A percentile compares a stretch with the other conserved stretches of the same genome.
Evolutionary conservation across 306 rosid genomes (phyloP).

Genomic region (Cucurbita argyrosperma): DNA sequence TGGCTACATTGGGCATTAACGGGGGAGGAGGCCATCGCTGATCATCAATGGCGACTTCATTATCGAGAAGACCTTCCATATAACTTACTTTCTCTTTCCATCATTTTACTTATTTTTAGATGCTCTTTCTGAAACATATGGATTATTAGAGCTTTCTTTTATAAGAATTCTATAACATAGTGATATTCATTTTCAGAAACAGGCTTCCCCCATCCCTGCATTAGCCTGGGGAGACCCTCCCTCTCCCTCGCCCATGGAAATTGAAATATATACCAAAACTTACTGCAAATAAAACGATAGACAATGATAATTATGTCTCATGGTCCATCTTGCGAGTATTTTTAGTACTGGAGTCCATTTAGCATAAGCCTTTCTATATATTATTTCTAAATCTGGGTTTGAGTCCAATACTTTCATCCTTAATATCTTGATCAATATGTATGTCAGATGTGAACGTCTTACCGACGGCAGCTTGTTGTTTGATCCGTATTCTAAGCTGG

Average conservation of each 20-base stretch:
- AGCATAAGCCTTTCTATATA: too few relatives aligned
- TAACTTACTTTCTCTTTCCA: constrained; percentile 12
- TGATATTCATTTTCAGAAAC: constrained; percentile 9
- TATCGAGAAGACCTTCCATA: constrained; percentile 1
- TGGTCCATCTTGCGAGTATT: background rate
- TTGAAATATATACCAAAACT: constrained; percentile 16
- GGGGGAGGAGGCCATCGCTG: constrained; percentile 50
- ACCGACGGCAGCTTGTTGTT: constrained; percentile 35
- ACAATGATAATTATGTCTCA: background rate
- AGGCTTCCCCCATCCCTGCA: constrained; percentile 9
- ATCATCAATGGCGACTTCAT: constrained; percentile 16
- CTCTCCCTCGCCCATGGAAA: constrained; percentile 7
- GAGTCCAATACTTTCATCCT: constrained; percentile 35
- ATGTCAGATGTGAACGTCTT: constrained; percentile 46
- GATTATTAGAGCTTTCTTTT: constrained; percentile 6
- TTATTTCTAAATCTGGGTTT: constrained; percentile 38
- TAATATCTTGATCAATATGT: constrained; percentile 68
- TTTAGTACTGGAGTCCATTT: too few relatives aligned
- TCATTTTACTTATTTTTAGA: constrained; percentile 10
- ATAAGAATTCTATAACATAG: background rate
- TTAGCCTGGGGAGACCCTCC: constrained; percentile 4
- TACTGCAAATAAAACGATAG: constrained; percentile 16
- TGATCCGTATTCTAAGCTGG: constrained; percentile 25
- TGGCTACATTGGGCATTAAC: constrained; percentile 18
- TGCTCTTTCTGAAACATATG: constrained; percentile 8